Percentiles rank a stretch among this genome's conserved stretches.
phyloP scores from a whole-genome alignment of 805 yeast genomes.

The Cyberlindnera maritima region DNA sequence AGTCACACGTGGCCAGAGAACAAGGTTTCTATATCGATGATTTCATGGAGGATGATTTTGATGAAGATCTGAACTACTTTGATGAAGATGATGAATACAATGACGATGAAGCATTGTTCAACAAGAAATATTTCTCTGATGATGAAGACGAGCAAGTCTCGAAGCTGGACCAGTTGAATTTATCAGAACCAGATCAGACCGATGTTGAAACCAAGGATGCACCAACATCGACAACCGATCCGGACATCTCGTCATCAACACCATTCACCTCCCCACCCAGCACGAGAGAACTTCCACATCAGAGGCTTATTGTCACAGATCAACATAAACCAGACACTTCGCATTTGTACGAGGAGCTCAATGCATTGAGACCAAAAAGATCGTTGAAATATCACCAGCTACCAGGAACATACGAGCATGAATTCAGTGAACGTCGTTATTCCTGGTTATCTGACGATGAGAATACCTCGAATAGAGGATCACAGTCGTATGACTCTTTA shows the following conservation, averaged over 20 bases:
- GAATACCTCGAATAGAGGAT: slow-evolving; percentile 14
- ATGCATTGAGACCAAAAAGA: slow-evolving; percentile 11
- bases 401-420: slow-evolving; percentile 35
- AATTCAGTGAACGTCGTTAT: slow-evolving; percentile 26
- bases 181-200: no score
- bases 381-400: slow-evolving; percentile 39
- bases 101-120: slow-evolving; percentile 33
- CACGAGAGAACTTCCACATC: background rate
- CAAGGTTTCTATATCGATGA: slow-evolving; percentile 38
- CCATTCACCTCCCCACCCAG: background rate
- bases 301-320: background rate
- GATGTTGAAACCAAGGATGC: no score
- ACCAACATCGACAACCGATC: no score
- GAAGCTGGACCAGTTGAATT: background rate
- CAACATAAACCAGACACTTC: background rate
- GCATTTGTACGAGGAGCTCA: slow-evolving; percentile 2
- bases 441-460: slow-evolving; percentile 31
- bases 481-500: slow-evolving; percentile 36
- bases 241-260: background rate
- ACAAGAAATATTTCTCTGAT: slow-evolving; percentile 26
- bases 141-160: slow-evolving; percentile 21
- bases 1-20: slow-evolving; percentile 22
- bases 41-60: slow-evolving; percentile 37
- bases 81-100: slow-evolving; percentile 34
- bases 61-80: slow-evolving; percentile 39